Base-by-base conservation (phyloP, 2,329 filamentous ascomycete genomes). In the Pleoardoris graminearum region DNA sequence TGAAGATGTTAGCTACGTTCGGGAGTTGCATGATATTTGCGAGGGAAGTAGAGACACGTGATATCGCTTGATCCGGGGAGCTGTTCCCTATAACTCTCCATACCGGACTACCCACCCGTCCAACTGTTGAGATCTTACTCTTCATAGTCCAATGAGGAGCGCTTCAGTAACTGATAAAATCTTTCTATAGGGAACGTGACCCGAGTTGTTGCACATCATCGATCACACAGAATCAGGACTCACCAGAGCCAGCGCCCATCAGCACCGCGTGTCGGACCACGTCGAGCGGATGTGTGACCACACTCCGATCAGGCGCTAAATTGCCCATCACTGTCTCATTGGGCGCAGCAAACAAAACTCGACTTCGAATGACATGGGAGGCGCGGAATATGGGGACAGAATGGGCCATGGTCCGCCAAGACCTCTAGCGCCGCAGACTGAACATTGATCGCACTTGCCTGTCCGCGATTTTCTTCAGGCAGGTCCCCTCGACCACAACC, bases 241-340 rank as follows among this genome's bases (percentile, higher is more conserved):
- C 66, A 72, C 69, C 64, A 48, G 67, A 54, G 19, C 59, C 66
- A 23, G 47, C 64, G 17, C 69, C 70, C n/a, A 71, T 48, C 35
- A 61, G 50, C 7, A 56, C 58, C 25, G 67, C 68, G 51, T 61
- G 57, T 41, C 43, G 57, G 47, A 57, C 59, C 36, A 71, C 59
- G 56, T 70, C 23, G 35, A 65, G 52, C 14, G 69, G 69, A 25
- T 64, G 52, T 8, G 63, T 69, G 62, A 69, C 48, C 50, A 60
- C 57, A 8, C 38, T 57, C 30, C 60, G 57, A 51, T 65, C 65
- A 58, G 63, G 48, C 43, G 50, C 47, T 42, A 35, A 7, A 8
- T 36, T 47, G 49, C 46, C 58, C 67, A 69, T 71, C 36, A 50
- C 51, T 56, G 32, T 45, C 46, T 57, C 64, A 67, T 68, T 41